Conservation (phyloP, 2,329 filamentous ascomycete species). For the Hortaea werneckii region DNA sequence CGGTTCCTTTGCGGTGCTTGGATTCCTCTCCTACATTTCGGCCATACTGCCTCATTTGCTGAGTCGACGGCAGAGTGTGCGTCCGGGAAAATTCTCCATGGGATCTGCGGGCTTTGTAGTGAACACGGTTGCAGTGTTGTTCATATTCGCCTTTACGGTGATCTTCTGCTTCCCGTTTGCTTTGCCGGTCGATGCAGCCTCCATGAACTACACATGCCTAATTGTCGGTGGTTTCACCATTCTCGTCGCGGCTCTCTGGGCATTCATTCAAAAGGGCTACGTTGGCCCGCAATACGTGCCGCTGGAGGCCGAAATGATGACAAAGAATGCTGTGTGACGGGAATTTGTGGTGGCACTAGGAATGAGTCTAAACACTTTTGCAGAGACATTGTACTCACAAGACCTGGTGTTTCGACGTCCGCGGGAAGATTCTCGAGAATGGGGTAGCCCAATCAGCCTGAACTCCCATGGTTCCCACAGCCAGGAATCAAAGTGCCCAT, state of each 20-base stretch:
- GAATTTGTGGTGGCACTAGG: too few relatives aligned
- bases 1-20: constrained; percentile 48
- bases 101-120: constrained; percentile 40
- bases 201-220: constrained; percentile 17
- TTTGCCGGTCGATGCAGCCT: not conserved
- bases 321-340: not conserved
- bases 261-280: not conserved
- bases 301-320: not conserved
- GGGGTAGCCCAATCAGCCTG: too few relatives aligned
- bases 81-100: constrained; percentile 51
- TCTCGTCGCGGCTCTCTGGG: not conserved
- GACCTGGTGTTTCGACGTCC: too few relatives aligned
- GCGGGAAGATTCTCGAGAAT: too few relatives aligned
- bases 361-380: too few relatives aligned
- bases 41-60: constrained; percentile 47
- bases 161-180: constrained; percentile 46
- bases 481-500: too few relatives aligned
- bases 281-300: not conserved
- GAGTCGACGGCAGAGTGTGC: constrained; percentile 30
- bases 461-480: too few relatives aligned
- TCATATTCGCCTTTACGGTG: constrained; percentile 51
- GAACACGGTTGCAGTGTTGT: constrained; percentile 43
- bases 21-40: constrained; percentile 49
- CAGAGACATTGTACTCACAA: too few relatives aligned
- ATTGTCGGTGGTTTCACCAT: constrained; percentile 36